Conservation (phyloP, 164 flowering plant species). For the Saururus chinensis region DNA sequence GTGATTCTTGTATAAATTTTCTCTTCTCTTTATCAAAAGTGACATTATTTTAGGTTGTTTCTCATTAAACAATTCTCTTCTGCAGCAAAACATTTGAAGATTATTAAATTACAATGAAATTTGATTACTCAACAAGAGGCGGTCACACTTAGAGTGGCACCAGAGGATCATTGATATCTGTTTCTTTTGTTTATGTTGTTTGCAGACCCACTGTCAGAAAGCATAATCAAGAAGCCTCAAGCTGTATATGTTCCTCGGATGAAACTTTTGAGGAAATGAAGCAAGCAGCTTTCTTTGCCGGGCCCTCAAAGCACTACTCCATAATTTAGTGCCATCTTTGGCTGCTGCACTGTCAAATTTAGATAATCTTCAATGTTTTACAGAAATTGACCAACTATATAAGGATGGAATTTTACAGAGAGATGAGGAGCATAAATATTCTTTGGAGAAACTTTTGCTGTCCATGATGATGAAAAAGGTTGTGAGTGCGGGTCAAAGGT, state of each 20-base stretch:
- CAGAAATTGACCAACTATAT: too few species aligned
- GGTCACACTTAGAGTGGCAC: too few species aligned
- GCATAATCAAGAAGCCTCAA: constrained; percentile 68
- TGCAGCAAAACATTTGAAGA: too few species aligned
- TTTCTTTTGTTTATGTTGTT: background rate
- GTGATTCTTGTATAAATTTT: constrained; percentile 14
- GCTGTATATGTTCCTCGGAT: constrained; percentile 93
- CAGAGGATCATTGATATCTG: background rate
- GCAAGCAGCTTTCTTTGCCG: constrained; percentile 74
- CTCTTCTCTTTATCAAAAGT: background rate
- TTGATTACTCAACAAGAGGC: too few species aligned
- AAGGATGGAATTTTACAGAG: constrained; percentile 48
- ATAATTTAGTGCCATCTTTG: constrained; percentile 74
- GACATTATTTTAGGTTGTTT: background rate
- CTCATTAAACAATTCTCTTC: too few species aligned
- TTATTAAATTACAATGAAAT: too few species aligned
- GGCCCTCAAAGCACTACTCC: constrained; percentile 63
- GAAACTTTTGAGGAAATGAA: constrained; percentile 93
- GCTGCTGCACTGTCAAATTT: constrained; percentile 54
- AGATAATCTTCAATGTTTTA: too few species aligned
- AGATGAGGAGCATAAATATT: constrained; percentile 28
- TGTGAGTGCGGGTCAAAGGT: too few species aligned
- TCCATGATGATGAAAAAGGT: constrained; percentile 28
- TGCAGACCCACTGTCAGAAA: constrained; percentile 64
- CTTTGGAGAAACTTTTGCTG: constrained; percentile 13